Evolutionary conservation across 2,329 filamentous ascomycete species (phyloP).

Genomic region (Saccharata proteae): DNA sequence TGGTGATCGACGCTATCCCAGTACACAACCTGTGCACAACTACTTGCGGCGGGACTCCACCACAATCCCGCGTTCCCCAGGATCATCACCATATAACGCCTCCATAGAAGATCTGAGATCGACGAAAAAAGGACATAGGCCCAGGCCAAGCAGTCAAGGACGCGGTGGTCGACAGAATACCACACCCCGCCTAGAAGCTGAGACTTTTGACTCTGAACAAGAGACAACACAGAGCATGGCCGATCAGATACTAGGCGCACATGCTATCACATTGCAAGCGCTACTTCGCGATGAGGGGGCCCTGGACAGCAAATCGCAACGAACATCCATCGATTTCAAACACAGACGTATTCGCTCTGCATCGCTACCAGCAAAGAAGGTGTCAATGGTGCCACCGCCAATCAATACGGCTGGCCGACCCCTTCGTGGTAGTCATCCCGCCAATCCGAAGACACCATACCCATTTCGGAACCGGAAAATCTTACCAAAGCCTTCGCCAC

Average conservation of each 20-base stretch:
- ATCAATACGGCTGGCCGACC: no score
- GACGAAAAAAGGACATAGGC: neutral
- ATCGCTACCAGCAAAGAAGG: neutral
- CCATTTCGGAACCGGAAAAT: constrained; percentile 5
- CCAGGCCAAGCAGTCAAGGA: neutral
- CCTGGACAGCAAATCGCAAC: constrained; percentile 4
- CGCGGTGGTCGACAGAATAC: neutral
- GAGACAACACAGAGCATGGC: constrained; percentile 2
- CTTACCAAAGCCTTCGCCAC: constrained; percentile 1
- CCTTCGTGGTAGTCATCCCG: no score
- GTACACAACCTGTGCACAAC: no score
- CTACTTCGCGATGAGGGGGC: constrained; percentile 7
- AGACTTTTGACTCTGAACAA: constrained; percentile 3
- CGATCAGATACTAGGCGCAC: constrained; percentile 8
- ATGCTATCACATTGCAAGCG: constrained; percentile 10
- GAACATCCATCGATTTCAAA: constrained; percentile 1
- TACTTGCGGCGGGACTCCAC: no score
- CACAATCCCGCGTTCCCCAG: no score
- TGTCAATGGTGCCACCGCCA: neutral
- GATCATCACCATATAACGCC: neutral
- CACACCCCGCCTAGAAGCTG: no score
- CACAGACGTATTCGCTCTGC: neutral
- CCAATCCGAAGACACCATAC: constrained; percentile 6
- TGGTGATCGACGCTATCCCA: no score
- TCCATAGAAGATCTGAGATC: neutral